Base-by-base conservation (phyloP, 1,284 basidiomycete genomes). In the Entoloma clypeatum region DNA sequence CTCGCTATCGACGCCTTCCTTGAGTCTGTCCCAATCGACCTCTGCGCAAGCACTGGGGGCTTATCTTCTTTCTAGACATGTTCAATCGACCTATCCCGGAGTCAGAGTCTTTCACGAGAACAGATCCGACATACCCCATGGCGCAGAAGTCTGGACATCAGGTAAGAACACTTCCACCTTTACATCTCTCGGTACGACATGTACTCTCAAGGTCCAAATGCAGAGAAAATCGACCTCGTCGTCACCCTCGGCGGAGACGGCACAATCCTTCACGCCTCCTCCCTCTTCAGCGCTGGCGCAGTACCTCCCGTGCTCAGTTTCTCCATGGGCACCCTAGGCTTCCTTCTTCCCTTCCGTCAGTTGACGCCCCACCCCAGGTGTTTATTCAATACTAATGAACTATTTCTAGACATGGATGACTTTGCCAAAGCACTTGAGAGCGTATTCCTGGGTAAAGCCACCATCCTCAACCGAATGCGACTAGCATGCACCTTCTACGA, bases 281-380 rank as follows among this genome's bases (percentile, higher is more conserved):
- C 91, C 17, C 68, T 98, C 5, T 98, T 98, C 62, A 88, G 85
- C 53, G 71, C 77, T 6, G 87, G 86, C 23, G 86, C 90, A 16
- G 93, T 96, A 9, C 94, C 94, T 1, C 94, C 95, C 0, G 93
- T 98, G 0, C 69, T 98, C 25, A 94, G 91, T 58, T 96, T 98
- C 65, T 93, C 89, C 0, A 92, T 97, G 88, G 95, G 94, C 5
- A 94, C 91, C 1, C 71, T 98, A 0, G 94, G 94, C 1, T 98
- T 98, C 62, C 67, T 98, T 11, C 73, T 98, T 13, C 94, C 95
- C 0, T 97, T 96, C 64, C 88, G 92, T 92, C 56, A 69, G 90
- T 74, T 4, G 33, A 19, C 1, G 13, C 22, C 10, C 8, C 17
- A 9, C 39, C 16, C 26, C 21, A 36, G 32, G 4, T 14, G 40